A percentile compares a stretch with the other conserved stretches of the same genome.
Evolutionary conservation across 2,329 filamentous ascomycete genomes (phyloP).

Genomic region (Trichoderma hamatum): DNA sequence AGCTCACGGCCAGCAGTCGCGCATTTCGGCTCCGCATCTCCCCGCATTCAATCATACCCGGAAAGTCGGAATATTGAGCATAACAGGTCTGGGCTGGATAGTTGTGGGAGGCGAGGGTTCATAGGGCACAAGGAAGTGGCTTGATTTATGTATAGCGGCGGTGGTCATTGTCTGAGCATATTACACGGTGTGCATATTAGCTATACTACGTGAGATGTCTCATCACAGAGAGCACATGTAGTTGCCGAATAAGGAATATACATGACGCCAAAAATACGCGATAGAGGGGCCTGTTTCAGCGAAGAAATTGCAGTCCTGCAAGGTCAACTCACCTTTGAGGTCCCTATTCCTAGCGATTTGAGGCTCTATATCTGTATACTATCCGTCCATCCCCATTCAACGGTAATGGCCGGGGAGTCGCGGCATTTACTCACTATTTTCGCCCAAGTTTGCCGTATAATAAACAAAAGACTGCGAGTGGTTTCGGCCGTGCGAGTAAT

Average conservation of each 20-base stretch:
- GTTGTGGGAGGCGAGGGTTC: background rate
- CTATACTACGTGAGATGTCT: background rate
- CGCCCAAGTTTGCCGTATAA: background rate
- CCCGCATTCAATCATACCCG: constrained; percentile 21
- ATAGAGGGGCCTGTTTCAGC: background rate
- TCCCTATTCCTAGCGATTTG: background rate
- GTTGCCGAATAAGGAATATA: background rate
- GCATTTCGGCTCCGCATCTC: constrained; percentile 27
- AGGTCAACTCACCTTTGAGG: background rate
- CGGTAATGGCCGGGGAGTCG: constrained; percentile 17
- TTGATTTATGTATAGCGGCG: background rate
- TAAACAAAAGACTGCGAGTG: background rate
- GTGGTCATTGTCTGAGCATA: background rate
- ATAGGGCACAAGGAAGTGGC: background rate
- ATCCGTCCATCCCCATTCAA: background rate
- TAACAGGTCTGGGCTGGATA: background rate
- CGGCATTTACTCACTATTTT: constrained; percentile 11
- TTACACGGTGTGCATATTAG: too few relatives aligned
- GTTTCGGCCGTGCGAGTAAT: constrained; percentile 19
- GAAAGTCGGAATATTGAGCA: constrained; percentile 11
- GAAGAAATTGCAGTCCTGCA: background rate
- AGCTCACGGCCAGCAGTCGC: background rate
- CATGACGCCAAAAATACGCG: background rate
- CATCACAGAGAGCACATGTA: background rate
- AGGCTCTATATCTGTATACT: background rate